Evolutionary conservation across 1,284 basidiomycete species (phyloP), one percentile per base, ranked within the genome.

Genomic region (Heimioporus retisporus): DNA sequence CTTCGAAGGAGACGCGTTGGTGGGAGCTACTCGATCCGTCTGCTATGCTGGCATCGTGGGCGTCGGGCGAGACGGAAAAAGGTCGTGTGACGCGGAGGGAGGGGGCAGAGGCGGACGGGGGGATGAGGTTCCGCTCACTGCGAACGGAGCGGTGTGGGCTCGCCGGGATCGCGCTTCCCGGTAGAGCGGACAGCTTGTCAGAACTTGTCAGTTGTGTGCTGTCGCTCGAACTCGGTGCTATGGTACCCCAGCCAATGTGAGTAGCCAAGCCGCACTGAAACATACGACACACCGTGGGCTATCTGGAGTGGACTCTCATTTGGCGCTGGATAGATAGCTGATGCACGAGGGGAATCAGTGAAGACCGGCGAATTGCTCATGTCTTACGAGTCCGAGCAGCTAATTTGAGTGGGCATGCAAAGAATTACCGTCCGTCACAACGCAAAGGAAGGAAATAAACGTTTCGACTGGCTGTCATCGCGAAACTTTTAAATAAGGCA

Each of bases 1-100:
- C 82, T 54, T 86, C 85, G n/a, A 84, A 81, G 5, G 80, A 81
- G 55, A 82, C 80, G 51, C 80, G 81, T 57, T 80, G 80, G 23
- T 73, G 75, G 16, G 80, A 75, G 18, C 77, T 78, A 1, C 68
- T 48, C 5, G 78, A 78, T 2, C 73, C 72, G 3, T 83, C 82
- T n/a, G 77, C 73, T 5, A 55, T 50, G 35, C 70, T 75, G 18
- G 58, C 71, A 44, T 69, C 73, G 53, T 61, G 31, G 51, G 42
- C 25, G 43, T 69, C 67, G 28, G 69, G 69, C 53, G 61, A 71
- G 61, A 64, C 55, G 63, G 64, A 64, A 67, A 72, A 71, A 16
- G 75, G 68, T 15, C 74, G 75, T 28, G 79, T 70, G 31, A 64
- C 63, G 71, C 68, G 63, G 67, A 77, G 14, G 68, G 76, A 65